These are phyloP conservation scores for Herpetomonas tarakana DNA, from an alignment of 208 protist genomes.

Conservation along the genomic window DNA sequence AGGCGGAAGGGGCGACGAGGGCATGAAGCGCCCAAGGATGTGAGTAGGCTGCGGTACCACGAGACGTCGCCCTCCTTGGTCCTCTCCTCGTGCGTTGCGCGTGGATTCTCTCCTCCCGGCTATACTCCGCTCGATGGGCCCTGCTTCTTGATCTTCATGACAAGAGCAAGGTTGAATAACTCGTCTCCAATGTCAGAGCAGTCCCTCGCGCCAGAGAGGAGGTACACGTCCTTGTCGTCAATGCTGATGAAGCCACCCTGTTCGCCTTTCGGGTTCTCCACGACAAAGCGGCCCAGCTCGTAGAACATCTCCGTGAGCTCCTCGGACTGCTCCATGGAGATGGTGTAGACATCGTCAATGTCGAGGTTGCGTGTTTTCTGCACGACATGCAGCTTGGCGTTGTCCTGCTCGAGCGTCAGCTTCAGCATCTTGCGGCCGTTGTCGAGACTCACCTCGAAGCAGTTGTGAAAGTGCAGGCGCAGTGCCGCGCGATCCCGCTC, in stretches of 20 bases:
- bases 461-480: slow-evolving; percentile 60
- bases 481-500: slow-evolving; percentile 75
- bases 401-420: slow-evolving; percentile 43
- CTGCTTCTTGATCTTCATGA: slow-evolving; percentile 39
- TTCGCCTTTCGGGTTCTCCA: slow-evolving; percentile 69
- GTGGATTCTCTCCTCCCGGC: too few relatives aligned
- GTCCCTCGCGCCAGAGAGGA: slow-evolving; percentile 57
- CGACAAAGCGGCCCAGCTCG: slow-evolving; percentile 74
- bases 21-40: too few relatives aligned
- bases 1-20: too few relatives aligned
- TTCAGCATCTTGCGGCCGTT: slow-evolving; percentile 74
- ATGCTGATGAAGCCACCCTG: slow-evolving; percentile 77
- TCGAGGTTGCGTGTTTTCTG: slow-evolving; percentile 60
- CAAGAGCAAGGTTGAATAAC: slow-evolving; percentile 71
- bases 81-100: too few relatives aligned
- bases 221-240: slow-evolving; percentile 77
- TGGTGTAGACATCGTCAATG: slow-evolving; percentile 52
- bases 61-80: too few relatives aligned
- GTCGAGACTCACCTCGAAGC: slow-evolving; percentile 77
- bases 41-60: too few relatives aligned
- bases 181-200: slow-evolving; percentile 76
- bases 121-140: too few relatives aligned
- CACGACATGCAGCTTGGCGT: slow-evolving; percentile 59
- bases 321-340: slow-evolving; percentile 64
- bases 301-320: slow-evolving; percentile 81